Base-by-base conservation (phyloP, 2,329 filamentous ascomycete genomes). In the Colletotrichum caudatum region DNA sequence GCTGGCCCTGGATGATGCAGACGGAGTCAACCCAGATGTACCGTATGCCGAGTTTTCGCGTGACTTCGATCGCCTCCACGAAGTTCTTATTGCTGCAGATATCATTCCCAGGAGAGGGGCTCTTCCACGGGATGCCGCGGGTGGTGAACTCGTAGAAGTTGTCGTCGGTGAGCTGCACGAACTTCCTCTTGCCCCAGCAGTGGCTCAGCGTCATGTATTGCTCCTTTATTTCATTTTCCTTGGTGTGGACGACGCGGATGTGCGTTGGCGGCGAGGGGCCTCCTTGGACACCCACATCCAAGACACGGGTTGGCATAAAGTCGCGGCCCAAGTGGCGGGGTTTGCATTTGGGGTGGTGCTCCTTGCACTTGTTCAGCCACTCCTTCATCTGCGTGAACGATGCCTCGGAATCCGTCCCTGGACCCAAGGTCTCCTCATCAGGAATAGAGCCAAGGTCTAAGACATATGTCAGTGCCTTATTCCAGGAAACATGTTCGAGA, bases 11-110 rank as follows among this genome's bases (percentile, higher is more conserved):
- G 3, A 77, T 63, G 53, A 78, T 78, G 57, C 77, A 78, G 2
- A 78, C 59, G 4, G 76, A 77, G 64, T 78, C 75, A 35, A 78
- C 76, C 76, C 76, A 78, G 8, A 77, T 35, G 26, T 77, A 78
- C 1, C 59, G 50, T 35, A 73, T 20, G 5, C 74, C 74, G 3
- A 77, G 61, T 3, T 53, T 48, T 1, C 71, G 69, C 1, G 71
- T 63, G 5, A 75, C 59, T 5, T 41, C 35, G 5, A 77, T 62
- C 18, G 75, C 75, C 35, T 77, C 71, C 18, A 48, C 67, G 46
- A 77, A 76, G 60, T 67, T 76, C 29, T 33, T 35, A 23, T 62
- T 70, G 20, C 56, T 62, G 50, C 8, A 16, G 29, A 54, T 35
- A 35, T 20, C 29, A 2, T 54, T 35, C 6, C 12, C 3, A n/a